phyloP scores from a whole-genome alignment of 306 rosid species.

The Dalbergia cochinchinensis region DNA sequence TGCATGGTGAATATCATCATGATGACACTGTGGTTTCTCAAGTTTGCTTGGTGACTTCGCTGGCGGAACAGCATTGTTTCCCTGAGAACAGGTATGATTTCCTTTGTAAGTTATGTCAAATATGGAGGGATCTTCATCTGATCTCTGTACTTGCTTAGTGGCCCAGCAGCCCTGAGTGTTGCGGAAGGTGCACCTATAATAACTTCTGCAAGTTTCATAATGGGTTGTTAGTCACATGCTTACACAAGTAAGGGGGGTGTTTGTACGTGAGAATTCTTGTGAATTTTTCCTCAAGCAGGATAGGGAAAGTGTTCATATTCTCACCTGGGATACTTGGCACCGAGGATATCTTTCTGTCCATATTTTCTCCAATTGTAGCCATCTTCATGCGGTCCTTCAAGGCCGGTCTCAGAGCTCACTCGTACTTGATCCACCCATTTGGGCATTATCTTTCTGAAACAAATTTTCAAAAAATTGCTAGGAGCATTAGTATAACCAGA shows the following conservation, averaged over 20 bases:
- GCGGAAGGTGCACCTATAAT: constrained; percentile 93
- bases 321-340: constrained; percentile 89
- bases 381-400: constrained; percentile 86
- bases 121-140: constrained; percentile 78
- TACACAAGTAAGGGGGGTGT: not conserved
- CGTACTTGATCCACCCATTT: constrained; percentile 75
- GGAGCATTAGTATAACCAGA: constrained; percentile 32
- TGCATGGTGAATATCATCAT: constrained; percentile 43
- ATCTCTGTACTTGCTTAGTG: constrained; percentile 94
- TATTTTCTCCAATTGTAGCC: constrained; percentile 95
- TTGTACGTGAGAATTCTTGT: constrained; percentile 12
- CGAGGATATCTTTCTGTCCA: constrained; percentile 91
- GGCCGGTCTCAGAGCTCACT: constrained; percentile 73
- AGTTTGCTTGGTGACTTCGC: constrained; percentile 70
- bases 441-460: constrained; percentile 74
- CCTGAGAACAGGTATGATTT: constrained; percentile 81
- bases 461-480: constrained; percentile 22
- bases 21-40: constrained; percentile 50
- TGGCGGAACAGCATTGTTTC: constrained; percentile 55
- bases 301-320: not conserved
- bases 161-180: constrained; percentile 84
- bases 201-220: constrained; percentile 79
- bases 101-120: constrained; percentile 90
- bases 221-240: constrained; percentile 42
- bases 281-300: constrained; percentile 25